These are phyloP conservation scores for Nemania serpens DNA, from an alignment of 2,329 filamentous ascomycete species.

Conservation along the genomic window DNA sequence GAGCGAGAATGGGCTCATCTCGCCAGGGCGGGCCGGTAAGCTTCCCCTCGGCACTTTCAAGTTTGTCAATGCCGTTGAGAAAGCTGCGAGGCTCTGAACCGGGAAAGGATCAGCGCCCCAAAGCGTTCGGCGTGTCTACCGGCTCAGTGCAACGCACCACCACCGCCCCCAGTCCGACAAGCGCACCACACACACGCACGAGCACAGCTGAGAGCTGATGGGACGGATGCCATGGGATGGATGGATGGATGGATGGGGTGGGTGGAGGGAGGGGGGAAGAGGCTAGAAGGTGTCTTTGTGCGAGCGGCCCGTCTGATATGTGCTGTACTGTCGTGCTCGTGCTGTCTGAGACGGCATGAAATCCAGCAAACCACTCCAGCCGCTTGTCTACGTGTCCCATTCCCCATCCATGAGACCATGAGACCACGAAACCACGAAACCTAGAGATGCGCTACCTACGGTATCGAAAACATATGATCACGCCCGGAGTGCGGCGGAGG, in stretches of 20 bases:
- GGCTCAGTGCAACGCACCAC: slow-evolving; percentile 30
- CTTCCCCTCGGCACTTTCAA: slow-evolving; percentile 30
- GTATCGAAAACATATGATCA: slow-evolving; percentile 25
- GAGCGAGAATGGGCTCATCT: slow-evolving; percentile 28
- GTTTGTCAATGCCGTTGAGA: slow-evolving; percentile 30
- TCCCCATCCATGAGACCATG: slow-evolving; percentile 17
- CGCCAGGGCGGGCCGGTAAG: slow-evolving; percentile 30
- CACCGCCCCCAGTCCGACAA: slow-evolving; percentile 9
- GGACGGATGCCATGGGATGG: not conserved
- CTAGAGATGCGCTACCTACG: slow-evolving; percentile 15
- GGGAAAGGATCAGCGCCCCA: slow-evolving; percentile 23
- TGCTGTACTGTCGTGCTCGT: slow-evolving; percentile 26
- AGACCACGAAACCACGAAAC: not conserved
- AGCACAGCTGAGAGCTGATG: slow-evolving; percentile 28
- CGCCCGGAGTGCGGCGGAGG: slow-evolving; percentile 19
- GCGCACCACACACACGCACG: slow-evolving; percentile 15
- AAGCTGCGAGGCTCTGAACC: slow-evolving; percentile 23
- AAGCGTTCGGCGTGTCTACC: slow-evolving; percentile 29
- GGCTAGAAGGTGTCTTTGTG: slow-evolving; percentile 18
- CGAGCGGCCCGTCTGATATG: slow-evolving; percentile 27
- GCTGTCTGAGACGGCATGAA: slow-evolving; percentile 23
- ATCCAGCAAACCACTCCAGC: slow-evolving; percentile 23
- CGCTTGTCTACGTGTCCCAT: slow-evolving; percentile 23
- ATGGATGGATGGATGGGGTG: not conserved
- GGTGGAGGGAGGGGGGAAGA: not conserved